These are phyloP conservation scores for Leishmania martiniquensis DNA, from an alignment of 208 protist genomes.

Conservation along the genomic window DNA sequence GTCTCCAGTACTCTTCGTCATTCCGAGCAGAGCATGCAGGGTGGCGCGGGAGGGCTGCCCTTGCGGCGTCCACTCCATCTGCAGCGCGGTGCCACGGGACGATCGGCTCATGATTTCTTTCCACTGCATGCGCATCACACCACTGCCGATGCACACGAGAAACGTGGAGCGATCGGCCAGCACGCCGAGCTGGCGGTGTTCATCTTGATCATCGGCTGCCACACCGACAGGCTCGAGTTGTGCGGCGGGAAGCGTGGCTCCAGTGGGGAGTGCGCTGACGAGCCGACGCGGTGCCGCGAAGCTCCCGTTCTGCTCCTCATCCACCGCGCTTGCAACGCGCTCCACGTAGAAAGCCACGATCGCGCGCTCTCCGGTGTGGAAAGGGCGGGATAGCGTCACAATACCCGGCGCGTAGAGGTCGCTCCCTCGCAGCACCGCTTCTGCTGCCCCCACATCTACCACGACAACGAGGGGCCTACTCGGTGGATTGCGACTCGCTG, in stretches of 20 bases:
- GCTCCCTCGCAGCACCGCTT: slow-evolving; percentile 88
- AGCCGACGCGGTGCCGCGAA: background rate
- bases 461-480: slow-evolving; percentile 41
- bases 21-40: slow-evolving; percentile 19
- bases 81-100: slow-evolving; percentile 37
- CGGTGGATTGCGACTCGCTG: background rate
- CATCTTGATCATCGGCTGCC: background rate
- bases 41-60: slow-evolving; percentile 41
- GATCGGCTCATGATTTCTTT: slow-evolving; percentile 22
- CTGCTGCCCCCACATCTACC: slow-evolving; percentile 78
- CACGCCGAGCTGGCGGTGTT: background rate
- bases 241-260: slow-evolving; percentile 14
- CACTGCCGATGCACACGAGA: slow-evolving; percentile 41
- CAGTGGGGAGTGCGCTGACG: slow-evolving; percentile 17
- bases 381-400: slow-evolving; percentile 31
- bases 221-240: slow-evolving; percentile 7
- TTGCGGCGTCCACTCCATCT: slow-evolving; percentile 39
- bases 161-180: slow-evolving; percentile 10
- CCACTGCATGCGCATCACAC: slow-evolving; percentile 39
- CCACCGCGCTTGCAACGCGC: background rate
- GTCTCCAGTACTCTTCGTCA: background rate
- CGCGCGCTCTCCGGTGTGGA: slow-evolving; percentile 33
- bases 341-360: slow-evolving; percentile 35
- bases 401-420: slow-evolving; percentile 85
- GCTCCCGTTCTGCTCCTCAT: background rate